Conservation (phyloP, 257 asterid genomes). For the Nicotiana obtusifolia region DNA sequence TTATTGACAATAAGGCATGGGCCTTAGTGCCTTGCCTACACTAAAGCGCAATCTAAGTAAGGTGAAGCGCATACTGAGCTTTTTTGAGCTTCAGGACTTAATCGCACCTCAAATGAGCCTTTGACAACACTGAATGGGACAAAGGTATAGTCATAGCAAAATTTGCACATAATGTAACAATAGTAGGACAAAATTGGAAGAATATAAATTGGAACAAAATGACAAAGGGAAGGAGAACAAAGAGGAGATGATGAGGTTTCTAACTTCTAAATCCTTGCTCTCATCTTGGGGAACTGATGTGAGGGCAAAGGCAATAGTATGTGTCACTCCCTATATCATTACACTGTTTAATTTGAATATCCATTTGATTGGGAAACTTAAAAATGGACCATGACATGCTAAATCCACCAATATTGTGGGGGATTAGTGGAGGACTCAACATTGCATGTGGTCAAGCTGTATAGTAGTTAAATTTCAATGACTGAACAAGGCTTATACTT, state of each 20-base stretch:
- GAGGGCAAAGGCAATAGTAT: not conserved
- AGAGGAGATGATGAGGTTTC: not conserved
- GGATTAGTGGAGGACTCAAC: not conserved
- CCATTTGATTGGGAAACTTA: not conserved
- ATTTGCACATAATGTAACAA: not conserved
- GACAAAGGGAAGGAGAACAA: conserved; percentile 3
- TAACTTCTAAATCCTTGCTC: not conserved
- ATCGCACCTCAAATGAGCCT: too few relatives aligned
- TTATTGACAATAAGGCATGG: too few relatives aligned
- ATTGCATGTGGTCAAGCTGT: not conserved
- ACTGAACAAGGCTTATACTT: too few relatives aligned
- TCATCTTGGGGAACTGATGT: not conserved
- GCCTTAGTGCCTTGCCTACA: too few relatives aligned
- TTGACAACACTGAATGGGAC: too few relatives aligned
- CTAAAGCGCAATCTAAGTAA: too few relatives aligned
- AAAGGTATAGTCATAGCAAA: not conserved
- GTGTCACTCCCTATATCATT: not conserved
- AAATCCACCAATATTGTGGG: not conserved
- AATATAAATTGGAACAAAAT: not conserved
- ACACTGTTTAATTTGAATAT: not conserved
- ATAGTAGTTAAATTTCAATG: not conserved
- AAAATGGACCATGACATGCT: not conserved
- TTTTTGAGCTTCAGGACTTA: too few relatives aligned
- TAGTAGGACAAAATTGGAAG: not conserved
- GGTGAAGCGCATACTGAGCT: too few relatives aligned